A percentile compares a stretch with the other conserved stretches of the same genome.
Evolutionary conservation across 805 yeast genomes (phyloP).

Genomic region (Metschnikowia dekortorum): DNA sequence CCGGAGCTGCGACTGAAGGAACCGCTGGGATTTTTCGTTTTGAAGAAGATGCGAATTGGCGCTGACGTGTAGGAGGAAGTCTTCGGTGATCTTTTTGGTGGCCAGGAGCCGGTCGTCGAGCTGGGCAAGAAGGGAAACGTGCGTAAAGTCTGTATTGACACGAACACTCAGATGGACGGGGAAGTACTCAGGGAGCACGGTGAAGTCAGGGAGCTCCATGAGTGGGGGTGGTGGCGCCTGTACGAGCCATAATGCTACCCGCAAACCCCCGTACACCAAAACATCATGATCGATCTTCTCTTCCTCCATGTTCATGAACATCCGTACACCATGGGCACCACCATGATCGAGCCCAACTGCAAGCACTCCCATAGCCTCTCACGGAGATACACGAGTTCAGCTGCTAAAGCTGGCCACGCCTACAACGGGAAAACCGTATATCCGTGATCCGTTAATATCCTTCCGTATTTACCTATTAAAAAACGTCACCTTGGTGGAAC

Average conservation of each 20-base stretch:
- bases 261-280: too few relatives aligned
- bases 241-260: too few relatives aligned
- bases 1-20: conserved; percentile 8
- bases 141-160: conserved; percentile 12
- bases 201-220: conserved; percentile 11
- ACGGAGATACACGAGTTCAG: too few relatives aligned
- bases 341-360: too few relatives aligned
- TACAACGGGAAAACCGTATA: too few relatives aligned
- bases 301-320: too few relatives aligned
- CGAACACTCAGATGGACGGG: conserved; percentile 15
- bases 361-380: too few relatives aligned
- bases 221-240: not conserved
- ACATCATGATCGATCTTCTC: too few relatives aligned
- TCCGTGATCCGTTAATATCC: not conserved
- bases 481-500: conserved; percentile 92
- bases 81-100: conserved; percentile 7
- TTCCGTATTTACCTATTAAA: conserved; percentile 18
- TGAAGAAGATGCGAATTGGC: conserved; percentile 9
- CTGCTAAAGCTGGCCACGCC: too few relatives aligned
- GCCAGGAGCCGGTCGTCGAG: conserved; percentile 12
- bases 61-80: conserved; percentile 8
- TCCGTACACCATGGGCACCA: too few relatives aligned
- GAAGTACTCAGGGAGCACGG: conserved; percentile 12
- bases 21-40: conserved; percentile 3
- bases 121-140: conserved; percentile 6